phyloP scores from a whole-genome alignment of 345 rosid species.

The Arabidopsis arenosa region DNA sequence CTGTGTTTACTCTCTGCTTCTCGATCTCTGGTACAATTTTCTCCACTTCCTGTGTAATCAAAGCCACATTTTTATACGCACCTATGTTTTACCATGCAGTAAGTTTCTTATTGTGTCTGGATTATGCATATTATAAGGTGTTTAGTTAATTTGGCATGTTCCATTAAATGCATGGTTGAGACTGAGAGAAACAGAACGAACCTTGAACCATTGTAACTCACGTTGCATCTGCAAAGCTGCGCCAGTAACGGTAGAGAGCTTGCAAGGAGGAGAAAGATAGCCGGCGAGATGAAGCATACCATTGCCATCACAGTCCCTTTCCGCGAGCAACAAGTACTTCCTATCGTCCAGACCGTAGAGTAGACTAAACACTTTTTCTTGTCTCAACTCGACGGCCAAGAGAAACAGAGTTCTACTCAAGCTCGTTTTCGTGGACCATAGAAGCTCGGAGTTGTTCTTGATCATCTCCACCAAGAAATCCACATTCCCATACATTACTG shows the following conservation, averaged over 20 bases:
- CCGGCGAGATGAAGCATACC: conserved; percentile 48
- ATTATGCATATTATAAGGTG: too few species aligned
- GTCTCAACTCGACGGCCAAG: conserved; percentile 44
- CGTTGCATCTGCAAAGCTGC: conserved; percentile 48
- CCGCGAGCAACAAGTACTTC: conserved; percentile 39
- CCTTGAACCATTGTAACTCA: conserved; percentile 52
- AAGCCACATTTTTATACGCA: too few species aligned
- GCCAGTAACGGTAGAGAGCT: conserved; percentile 36
- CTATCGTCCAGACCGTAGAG: conserved; percentile 40
- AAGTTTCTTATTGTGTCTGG: too few species aligned
- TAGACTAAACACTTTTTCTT: conserved; percentile 46
- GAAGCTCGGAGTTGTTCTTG: conserved; percentile 44
- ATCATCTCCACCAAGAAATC: conserved; percentile 44
- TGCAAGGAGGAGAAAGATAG: conserved; percentile 30
- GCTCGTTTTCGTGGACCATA: conserved; percentile 40
- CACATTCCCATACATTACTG: conserved; percentile 42
- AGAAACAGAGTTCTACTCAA: conserved; percentile 44
- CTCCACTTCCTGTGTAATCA: conserved; percentile 41
- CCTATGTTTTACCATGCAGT: too few species aligned
- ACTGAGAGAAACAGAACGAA: conserved; percentile 19
- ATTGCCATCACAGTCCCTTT: conserved; percentile 35
- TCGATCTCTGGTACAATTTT: conserved; percentile 34
- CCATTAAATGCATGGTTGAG: too few species aligned
- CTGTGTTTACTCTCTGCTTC: conserved; percentile 32
- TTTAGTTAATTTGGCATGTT: too few species aligned